Base-by-base conservation (phyloP, 2,329 filamentous ascomycete species). In the Pseudocercospora fijiensis region DNA sequence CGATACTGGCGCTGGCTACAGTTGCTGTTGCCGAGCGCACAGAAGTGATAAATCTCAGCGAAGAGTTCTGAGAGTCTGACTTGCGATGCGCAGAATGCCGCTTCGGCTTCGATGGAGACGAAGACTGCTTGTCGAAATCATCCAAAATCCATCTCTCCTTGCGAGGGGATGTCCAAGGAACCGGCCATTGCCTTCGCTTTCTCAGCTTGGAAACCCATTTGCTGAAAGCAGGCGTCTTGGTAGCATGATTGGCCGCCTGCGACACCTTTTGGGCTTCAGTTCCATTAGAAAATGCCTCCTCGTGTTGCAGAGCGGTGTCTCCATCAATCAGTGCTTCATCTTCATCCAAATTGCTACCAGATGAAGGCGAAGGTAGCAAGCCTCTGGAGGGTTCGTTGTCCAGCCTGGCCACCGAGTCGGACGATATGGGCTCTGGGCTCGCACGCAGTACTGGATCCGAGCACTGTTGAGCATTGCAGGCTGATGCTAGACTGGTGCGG, bases 1-100 rank as follows among this genome's bases (percentile, higher is more conserved):
- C 81, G 64, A 89, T 81, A 76, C 90, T 96, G 69, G 86, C 83
- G 71, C 88, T 91, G 55, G 87, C 85, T 64, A 93, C 80, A 64
- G 92, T 96, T 65, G 91, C 83, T 64, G 89, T 93, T 58, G 90
- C 90, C 66, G 91, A 95, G 74, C 89, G 92, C 69, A 96, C 84
- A 16, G 86, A 89, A n/a, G 88, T 86, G 43, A 97, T 86, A 72
- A 93, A 92, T 1, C 85, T 89, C 64, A 91, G 87, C 0, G 92
- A 96, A 6, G 90, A 91, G 1, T 84, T 84, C 11, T 90, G 90
- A 1, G 89, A 90, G 7, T 69, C 76, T 47, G 76, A 79, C 57
- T 78, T 77, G 61, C 74, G 77, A 64, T 81, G 80, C 37, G 63
- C 61, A 7, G 61, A 60, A 30, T 33, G 9, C 10, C 55, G 58